A percentile compares a stretch with the other conserved stretches of the same genome.
Evolutionary conservation across 345 rosid genomes (phyloP).

Genomic region (Aquilaria yunnanensis): DNA sequence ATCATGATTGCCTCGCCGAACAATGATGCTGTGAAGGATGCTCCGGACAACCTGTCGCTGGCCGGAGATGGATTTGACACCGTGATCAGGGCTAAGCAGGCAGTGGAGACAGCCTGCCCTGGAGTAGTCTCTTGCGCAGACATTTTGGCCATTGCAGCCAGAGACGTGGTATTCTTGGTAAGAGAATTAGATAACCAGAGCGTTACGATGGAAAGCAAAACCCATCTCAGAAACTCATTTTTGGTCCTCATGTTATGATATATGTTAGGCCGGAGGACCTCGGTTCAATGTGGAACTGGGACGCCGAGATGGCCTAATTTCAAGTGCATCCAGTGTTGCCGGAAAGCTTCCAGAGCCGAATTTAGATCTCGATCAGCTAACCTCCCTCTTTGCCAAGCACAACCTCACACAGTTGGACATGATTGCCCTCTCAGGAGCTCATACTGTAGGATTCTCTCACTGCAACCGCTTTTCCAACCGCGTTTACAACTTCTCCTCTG

Average conservation of each 20-base stretch:
- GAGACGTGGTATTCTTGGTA: conserved; percentile 82
- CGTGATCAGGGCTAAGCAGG: conserved; percentile 57
- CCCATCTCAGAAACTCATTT: background rate
- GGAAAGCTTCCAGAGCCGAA: conserved; percentile 75
- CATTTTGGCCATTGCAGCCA: conserved; percentile 64
- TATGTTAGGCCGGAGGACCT: conserved; percentile 67
- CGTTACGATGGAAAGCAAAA: background rate
- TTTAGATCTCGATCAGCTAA: conserved; percentile 38
- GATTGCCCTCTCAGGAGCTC: conserved; percentile 95
- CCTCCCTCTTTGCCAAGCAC: conserved; percentile 41
- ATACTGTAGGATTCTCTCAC: conserved; percentile 84
- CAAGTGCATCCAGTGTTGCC: conserved; percentile 50
- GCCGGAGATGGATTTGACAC: conserved; percentile 97
- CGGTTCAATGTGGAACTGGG: conserved; percentile 74
- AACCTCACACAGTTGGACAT: conserved; percentile 54
- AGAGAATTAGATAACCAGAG: conserved; percentile 7
- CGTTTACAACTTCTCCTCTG: conserved; percentile 49
- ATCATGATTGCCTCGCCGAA: conserved; percentile 55
- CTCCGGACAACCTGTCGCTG: conserved; percentile 65
- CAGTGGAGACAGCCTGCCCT: conserved; percentile 65
- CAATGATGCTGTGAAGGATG: conserved; percentile 83
- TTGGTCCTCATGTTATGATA: background rate
- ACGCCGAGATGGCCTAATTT: conserved; percentile 65
- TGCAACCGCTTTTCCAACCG: conserved; percentile 63
- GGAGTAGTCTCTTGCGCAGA: conserved; percentile 85